Evolutionary conservation across 2,329 filamentous ascomycete species (phyloP).

Genomic region (Parastagonospora nodorum): DNA sequence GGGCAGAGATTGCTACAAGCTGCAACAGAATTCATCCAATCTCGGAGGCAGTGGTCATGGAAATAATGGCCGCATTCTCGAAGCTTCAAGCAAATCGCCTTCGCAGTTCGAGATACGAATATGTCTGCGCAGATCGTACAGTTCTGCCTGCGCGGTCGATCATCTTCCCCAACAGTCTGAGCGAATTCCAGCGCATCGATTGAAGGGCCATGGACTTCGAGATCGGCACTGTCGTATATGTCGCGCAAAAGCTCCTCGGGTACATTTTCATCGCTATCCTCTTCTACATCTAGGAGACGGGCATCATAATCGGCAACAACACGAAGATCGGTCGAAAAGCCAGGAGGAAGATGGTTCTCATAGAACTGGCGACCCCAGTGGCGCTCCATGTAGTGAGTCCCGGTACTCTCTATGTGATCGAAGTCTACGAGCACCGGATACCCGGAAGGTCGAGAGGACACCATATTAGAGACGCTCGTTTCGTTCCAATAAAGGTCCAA

Average conservation of each 20-base stretch:
- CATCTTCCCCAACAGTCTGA: background rate
- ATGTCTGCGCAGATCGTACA: background rate
- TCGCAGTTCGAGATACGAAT: background rate
- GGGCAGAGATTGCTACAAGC: background rate
- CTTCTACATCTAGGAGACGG: background rate
- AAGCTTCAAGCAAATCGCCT: background rate
- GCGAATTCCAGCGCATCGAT: background rate
- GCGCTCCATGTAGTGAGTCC: background rate
- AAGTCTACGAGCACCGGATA: background rate
- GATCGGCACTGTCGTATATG: background rate
- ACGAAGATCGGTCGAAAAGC: background rate
- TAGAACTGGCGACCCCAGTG: background rate
- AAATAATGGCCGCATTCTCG: background rate
- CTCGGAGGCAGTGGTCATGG: background rate
- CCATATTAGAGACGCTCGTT: too few relatives aligned
- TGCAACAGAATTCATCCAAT: background rate
- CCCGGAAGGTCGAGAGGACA: background rate
- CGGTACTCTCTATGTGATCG: background rate
- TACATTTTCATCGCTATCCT: background rate
- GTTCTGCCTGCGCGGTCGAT: background rate
- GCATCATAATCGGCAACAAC: background rate
- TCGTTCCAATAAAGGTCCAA: too few relatives aligned
- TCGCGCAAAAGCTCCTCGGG: background rate
- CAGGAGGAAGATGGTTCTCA: background rate
- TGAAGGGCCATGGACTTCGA: background rate